A percentile compares a stretch with the other conserved stretches of the same genome.
Evolutionary conservation across 2,329 filamentous ascomycete genomes (phyloP).

Genomic region (Fusarium cicatricum): DNA sequence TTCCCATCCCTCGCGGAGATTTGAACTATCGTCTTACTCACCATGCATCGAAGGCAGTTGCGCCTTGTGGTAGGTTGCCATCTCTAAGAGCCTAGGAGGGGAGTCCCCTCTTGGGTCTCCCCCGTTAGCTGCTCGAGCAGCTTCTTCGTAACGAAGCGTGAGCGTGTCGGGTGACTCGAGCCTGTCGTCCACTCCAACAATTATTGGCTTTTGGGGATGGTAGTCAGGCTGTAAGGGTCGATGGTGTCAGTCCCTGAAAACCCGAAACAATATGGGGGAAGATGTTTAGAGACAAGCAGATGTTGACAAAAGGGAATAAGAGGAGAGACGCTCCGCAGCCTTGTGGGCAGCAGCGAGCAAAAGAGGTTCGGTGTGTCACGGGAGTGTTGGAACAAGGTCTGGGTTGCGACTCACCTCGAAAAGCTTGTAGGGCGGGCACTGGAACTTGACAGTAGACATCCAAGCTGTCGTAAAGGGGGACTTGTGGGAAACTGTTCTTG

Average conservation of each 20-base stretch:
- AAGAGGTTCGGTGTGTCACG: constrained; percentile 35
- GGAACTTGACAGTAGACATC: constrained; percentile 67
- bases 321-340: constrained; percentile 23
- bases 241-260: constrained; percentile 40
- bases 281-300: constrained; percentile 23
- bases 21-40: constrained; percentile 58
- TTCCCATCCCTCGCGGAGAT: constrained; percentile 37
- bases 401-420: constrained; percentile 63
- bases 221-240: constrained; percentile 56
- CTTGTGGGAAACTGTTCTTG: constrained; percentile 45
- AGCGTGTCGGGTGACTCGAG: constrained; percentile 66
- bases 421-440: constrained; percentile 64
- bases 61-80: constrained; percentile 74
- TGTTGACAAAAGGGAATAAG: constrained; percentile 13
- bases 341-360: constrained; percentile 22
- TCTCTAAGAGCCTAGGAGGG: constrained; percentile 53
- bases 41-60: constrained; percentile 82
- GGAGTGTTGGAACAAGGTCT: constrained; percentile 46
- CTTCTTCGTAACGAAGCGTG: constrained; percentile 65
- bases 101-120: constrained; percentile 64
- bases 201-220: constrained; percentile 63
- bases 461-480: constrained; percentile 54
- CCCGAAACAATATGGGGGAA: constrained; percentile 32
- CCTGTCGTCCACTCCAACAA: constrained; percentile 62
- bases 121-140: constrained; percentile 60